Evolutionary conservation across 2,329 filamentous ascomycete genomes (phyloP).

Genomic region (Diaporthe ilicicola): DNA sequence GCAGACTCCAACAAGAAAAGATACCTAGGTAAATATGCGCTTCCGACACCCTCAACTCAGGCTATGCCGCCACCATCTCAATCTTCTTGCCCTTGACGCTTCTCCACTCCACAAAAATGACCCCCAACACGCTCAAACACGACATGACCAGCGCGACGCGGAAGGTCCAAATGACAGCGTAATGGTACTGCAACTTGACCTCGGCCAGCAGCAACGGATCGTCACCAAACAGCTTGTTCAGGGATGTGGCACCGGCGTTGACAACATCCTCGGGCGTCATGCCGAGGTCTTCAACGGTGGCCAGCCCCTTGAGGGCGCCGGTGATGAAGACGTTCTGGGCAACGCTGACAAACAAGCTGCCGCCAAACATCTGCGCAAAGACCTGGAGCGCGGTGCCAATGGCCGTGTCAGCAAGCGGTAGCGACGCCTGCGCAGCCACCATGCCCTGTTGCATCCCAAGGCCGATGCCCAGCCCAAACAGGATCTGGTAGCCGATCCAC

Average conservation of each 20-base stretch:
- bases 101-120: background rate
- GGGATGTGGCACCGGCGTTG: background rate
- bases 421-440: slow-evolving; percentile 36
- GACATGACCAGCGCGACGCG: background rate
- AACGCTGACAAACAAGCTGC: slow-evolving; percentile 35
- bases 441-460: slow-evolving; percentile 32
- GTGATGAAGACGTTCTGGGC: slow-evolving; percentile 36
- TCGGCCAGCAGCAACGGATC: background rate
- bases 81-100: background rate
- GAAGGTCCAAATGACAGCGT: background rate
- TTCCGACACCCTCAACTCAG: accelerated
- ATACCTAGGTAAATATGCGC: no score
- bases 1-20: background rate
- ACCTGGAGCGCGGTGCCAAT: slow-evolving; percentile 37
- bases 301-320: background rate
- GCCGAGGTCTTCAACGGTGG: background rate
- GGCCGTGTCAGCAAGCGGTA: slow-evolving; percentile 35
- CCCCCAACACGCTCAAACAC: background rate
- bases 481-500: slow-evolving; percentile 38
- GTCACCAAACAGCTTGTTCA: background rate
- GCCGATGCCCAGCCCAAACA: slow-evolving; percentile 38
- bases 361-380: slow-evolving; percentile 35
- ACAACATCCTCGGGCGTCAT: background rate
- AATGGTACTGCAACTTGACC: background rate
- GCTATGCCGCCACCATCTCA: background rate